Conservation (phyloP, 441 rosid genomes). For the Hura crepitans region DNA sequence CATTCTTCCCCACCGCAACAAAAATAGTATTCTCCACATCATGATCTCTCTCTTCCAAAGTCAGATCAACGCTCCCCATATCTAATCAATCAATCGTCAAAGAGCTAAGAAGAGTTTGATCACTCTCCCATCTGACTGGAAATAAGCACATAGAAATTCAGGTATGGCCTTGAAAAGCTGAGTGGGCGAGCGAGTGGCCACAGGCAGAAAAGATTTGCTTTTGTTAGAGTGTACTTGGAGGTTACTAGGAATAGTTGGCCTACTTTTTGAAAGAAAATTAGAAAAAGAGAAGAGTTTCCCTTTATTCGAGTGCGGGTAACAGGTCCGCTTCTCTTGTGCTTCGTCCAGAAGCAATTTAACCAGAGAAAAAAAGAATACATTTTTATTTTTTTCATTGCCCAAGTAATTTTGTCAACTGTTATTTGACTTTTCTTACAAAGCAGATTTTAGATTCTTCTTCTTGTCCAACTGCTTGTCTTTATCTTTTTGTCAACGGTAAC, state of each 20-base stretch:
- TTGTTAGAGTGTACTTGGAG: not conserved
- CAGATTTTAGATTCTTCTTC: too few species aligned
- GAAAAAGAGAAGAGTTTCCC: not conserved
- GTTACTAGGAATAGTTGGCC: slow-evolving; percentile 6
- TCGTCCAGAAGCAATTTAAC: not conserved
- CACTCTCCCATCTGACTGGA: not conserved
- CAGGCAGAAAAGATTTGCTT: not conserved
- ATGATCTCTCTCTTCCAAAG: slow-evolving; percentile 26
- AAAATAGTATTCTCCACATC: slow-evolving; percentile 61
- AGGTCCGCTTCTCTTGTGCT: not conserved
- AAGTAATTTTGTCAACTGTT: too few species aligned
- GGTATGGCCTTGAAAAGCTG: not conserved
- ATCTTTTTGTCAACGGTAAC: too few species aligned
- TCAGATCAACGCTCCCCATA: slow-evolving; percentile 44
- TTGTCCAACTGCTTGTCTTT: too few species aligned
- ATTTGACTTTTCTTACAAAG: too few species aligned
- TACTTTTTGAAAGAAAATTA: not conserved
- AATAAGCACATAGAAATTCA: not conserved
- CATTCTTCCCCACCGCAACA: slow-evolving; percentile 69
- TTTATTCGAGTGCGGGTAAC: not conserved
- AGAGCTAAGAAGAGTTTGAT: not conserved
- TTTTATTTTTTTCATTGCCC: too few species aligned
- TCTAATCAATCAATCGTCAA: slow-evolving; percentile 14
- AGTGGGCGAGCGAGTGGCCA: not conserved
- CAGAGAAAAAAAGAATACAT: not conserved